phyloP scores from a whole-genome alignment of 148 eudicot genomes.

The Rhododendron kiyosumense region DNA sequence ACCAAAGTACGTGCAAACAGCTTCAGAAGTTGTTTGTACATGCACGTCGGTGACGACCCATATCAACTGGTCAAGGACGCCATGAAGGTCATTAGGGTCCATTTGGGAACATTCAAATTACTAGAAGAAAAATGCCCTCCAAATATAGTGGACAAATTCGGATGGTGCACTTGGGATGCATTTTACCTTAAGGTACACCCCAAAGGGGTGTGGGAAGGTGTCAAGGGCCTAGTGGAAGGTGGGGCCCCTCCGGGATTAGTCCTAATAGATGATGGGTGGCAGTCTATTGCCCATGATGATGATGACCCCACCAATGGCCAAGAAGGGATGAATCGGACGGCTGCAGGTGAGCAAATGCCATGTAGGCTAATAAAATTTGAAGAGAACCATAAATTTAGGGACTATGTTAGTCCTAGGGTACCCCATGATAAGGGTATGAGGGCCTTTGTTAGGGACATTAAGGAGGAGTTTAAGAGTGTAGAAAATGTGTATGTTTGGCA shows the following conservation, averaged over 20 bases:
- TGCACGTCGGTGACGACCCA: constrained; percentile 69
- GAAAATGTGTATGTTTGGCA: constrained; percentile 94
- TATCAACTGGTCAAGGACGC: constrained; percentile 59
- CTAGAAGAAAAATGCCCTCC: constrained; percentile 72
- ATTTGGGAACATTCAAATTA: constrained; percentile 69
- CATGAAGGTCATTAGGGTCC: constrained; percentile 45
- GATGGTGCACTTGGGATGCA: constrained; percentile 99
- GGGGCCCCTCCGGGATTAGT: constrained; percentile 86
- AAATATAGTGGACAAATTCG: constrained; percentile 75
- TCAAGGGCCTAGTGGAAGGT: constrained; percentile 61
- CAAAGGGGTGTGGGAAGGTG: constrained; percentile 69
- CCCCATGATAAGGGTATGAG: constrained; percentile 55
- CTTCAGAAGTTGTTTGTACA: constrained; percentile 37
- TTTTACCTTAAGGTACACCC: constrained; percentile 84
- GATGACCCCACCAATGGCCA: constrained; percentile 53
- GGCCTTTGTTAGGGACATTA: constrained; percentile 77
- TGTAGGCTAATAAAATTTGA: constrained; percentile 66
- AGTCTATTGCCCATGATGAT: constrained; percentile 73
- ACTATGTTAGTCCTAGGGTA: constrained; percentile 48
- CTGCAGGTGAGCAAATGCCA: constrained; percentile 83
- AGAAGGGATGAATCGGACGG: constrained; percentile 80
- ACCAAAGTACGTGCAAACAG: constrained; percentile 29
- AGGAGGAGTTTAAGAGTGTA: constrained; percentile 57
- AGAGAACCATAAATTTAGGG: constrained; percentile 83
- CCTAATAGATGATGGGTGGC: constrained; percentile 89